These are phyloP conservation scores for California macrophylla DNA, from an alignment of 441 rosid genomes.

Conservation along the genomic window DNA sequence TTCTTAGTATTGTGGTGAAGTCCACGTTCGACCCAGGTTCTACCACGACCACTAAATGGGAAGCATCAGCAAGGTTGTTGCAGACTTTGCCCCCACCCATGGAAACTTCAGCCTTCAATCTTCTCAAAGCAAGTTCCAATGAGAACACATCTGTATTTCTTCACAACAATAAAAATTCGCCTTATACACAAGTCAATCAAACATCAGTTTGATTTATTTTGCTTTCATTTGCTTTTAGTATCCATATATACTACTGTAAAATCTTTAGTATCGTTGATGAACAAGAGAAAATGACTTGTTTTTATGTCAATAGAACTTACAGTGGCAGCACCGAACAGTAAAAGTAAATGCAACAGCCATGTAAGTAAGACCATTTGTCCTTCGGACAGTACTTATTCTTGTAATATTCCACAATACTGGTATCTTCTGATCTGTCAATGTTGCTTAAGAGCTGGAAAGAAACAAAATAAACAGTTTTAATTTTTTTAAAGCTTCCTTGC, in stretches of 20 bases:
- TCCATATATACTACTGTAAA: conserved; percentile 8
- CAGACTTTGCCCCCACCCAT: conserved; percentile 78
- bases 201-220: neutral
- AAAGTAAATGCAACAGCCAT: conserved; percentile 59
- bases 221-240: neutral
- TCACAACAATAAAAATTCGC: conserved; percentile 8
- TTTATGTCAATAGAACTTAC: conserved; percentile 34
- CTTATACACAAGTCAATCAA: neutral
- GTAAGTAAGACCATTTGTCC: conserved; percentile 60
- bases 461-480: neutral
- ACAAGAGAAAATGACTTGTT: conserved; percentile 11
- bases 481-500: neutral
- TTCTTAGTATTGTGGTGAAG: conserved; percentile 32
- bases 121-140: conserved; percentile 46
- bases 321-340: conserved; percentile 27
- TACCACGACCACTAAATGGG: conserved; percentile 64
- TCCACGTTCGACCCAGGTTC: conserved; percentile 38
- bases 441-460: conserved; percentile 59
- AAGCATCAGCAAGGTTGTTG: conserved; percentile 46
- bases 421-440: conserved; percentile 43
- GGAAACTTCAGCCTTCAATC: conserved; percentile 60
- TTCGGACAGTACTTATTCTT: conserved; percentile 62
- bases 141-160: conserved; percentile 45
- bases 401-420: conserved; percentile 36
- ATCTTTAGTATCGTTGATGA: neutral